Evolutionary conservation across 139 green algal genomes (phyloP).

Genomic region (Chlorokybus atmophyticus): DNA sequence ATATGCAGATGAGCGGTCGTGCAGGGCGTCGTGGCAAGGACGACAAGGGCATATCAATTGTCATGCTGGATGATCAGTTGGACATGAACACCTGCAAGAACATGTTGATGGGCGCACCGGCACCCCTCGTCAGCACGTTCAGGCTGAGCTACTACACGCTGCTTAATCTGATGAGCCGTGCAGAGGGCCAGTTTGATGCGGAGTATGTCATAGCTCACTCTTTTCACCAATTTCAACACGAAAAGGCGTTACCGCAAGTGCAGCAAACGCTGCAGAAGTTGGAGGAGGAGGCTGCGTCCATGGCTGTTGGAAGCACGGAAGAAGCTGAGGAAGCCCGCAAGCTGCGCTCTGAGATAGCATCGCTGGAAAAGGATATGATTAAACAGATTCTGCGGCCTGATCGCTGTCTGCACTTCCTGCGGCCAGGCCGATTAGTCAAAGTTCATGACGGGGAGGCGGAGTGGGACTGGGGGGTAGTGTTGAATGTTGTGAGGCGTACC

Average conservation of each 20-base stretch:
- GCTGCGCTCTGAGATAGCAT: slow-evolving; percentile 12
- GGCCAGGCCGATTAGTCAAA: slow-evolving; percentile 59
- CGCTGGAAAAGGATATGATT: slow-evolving; percentile 22
- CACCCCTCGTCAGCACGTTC: slow-evolving; percentile 48
- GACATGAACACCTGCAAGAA: slow-evolving; percentile 22
- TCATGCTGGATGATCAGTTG: slow-evolving; percentile 45
- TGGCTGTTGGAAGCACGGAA: slow-evolving; percentile 1
- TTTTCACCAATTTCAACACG: slow-evolving; percentile 86
- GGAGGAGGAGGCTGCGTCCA: too few relatives aligned
- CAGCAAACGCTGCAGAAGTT: not conserved
- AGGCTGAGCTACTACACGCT: slow-evolving; percentile 82
- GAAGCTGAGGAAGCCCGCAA: slow-evolving; percentile 19
- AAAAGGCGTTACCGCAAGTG: slow-evolving; percentile 1
- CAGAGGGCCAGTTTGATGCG: slow-evolving; percentile 56
- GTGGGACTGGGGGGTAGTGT: slow-evolving; percentile 74
- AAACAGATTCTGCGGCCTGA: slow-evolving; percentile 35
- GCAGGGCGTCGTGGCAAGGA: slow-evolving; percentile 85
- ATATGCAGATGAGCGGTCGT: slow-evolving; percentile 83
- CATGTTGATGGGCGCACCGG: slow-evolving; percentile 27
- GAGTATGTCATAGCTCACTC: slow-evolving; percentile 76
- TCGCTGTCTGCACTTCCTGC: slow-evolving; percentile 57
- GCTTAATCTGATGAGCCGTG: slow-evolving; percentile 61
- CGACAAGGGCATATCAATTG: slow-evolving; percentile 67
- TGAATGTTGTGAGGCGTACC: too few relatives aligned
- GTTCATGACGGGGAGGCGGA: slow-evolving; percentile 31